A percentile compares a stretch with the other conserved stretches of the same genome.
These are phyloP conservation scores for Myrica gale DNA, from an alignment of 306 rosid genomes.

Conservation along the genomic window DNA sequence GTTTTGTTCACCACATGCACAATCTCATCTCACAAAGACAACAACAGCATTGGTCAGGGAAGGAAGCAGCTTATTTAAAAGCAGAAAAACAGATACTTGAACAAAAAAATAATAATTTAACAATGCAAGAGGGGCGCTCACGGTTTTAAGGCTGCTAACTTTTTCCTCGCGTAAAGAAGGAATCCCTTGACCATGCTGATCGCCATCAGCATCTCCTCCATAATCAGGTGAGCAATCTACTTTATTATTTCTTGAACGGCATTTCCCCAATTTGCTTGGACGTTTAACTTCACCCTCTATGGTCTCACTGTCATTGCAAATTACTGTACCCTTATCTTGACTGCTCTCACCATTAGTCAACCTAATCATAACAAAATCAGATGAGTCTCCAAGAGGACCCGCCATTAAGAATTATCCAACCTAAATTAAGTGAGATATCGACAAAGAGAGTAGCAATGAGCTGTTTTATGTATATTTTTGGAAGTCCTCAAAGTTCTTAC, in stretches of 20 bases:
- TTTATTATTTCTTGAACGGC: slow-evolving; percentile 70
- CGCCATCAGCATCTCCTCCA: slow-evolving; percentile 79
- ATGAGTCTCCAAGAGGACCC: neutral
- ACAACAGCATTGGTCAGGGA: neutral
- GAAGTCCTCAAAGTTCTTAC: neutral
- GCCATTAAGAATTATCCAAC: neutral
- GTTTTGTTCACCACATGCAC: too few relatives aligned
- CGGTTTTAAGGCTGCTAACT: slow-evolving; percentile 97
- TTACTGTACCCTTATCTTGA: slow-evolving; percentile 53
- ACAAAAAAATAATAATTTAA: too few relatives aligned
- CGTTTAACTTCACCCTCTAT: slow-evolving; percentile 66
- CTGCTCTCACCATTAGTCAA: slow-evolving; percentile 51
- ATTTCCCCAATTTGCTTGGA: slow-evolving; percentile 57
- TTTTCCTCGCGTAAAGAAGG: slow-evolving; percentile 87
- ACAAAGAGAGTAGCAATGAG: neutral
- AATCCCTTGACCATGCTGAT: slow-evolving; percentile 68
- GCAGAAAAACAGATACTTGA: too few relatives aligned
- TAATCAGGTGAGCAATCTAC: slow-evolving; percentile 65
- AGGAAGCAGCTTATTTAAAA: neutral
- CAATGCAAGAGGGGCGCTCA: slow-evolving; percentile 35
- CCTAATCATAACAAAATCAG: slow-evolving; percentile 28
- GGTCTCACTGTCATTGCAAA: slow-evolving; percentile 52
- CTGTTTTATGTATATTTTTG: neutral
- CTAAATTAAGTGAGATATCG: neutral
- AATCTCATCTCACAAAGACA: too few relatives aligned